Base-by-base conservation (phyloP, 805 yeast species). In the Kluyveromyces starmeri region DNA sequence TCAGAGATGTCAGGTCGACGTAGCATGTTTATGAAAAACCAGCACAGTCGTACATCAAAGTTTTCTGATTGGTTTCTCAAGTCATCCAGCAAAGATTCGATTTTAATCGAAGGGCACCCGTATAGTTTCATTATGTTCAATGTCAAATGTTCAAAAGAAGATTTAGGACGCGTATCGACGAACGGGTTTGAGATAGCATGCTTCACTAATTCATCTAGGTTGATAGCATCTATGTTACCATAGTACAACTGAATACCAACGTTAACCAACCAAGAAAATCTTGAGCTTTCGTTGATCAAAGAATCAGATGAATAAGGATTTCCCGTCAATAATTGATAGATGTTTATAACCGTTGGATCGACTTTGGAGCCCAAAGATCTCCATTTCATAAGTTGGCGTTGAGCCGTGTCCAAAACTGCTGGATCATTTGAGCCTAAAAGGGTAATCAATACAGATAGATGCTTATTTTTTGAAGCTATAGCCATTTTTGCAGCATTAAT, bases 361-460 rank as follows among this genome's bases (percentile, higher is more conserved):
- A 57, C 19, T 50, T 52, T 20, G 62, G 36, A 4, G 61, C 58
- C 62, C 5, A 60, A 58, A 3, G 64, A 61, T 20, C 54, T 53
- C 96, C 96, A 88, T 24, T 70, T 72, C 2, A 62, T 58, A 16
- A 89, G 55, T 56, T 86, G 96, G 21, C 55, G 54, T 5, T 50
- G 43, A 0, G 96, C 88, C 34, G 74, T 62, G 1, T 47, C 48
- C 32, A 65, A 64, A 3, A 81, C 78, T 1, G 67, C 64, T 1
- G 67, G 67, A 44, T 78, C 82, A 45, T 80, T 78, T 0, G 92
- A 77, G 21, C 83, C 94, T 6, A 81, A 53, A 27, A 82, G 59
- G 0, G 95, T 69, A 9, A 89, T 55, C 18, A 84, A 48, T 0
- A 73, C 74, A 0, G 95, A 75, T 13, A 89, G 56, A 53, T 88